Conservation (phyloP, 1,284 basidiomycete species). For the Puccinia hordei region DNA sequence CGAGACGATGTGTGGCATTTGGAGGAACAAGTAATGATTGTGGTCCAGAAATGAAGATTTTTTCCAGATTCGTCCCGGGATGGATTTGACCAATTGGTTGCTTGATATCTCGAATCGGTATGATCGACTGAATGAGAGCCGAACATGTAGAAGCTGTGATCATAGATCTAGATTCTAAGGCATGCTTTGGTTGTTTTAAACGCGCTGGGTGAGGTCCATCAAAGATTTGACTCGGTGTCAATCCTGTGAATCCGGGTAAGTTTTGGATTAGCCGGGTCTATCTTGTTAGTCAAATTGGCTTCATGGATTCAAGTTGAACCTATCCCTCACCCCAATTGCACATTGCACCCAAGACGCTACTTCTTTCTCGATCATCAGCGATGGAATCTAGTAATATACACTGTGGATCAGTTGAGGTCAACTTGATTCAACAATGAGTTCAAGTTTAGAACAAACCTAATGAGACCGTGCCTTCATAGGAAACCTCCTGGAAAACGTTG, state of each 20-base stretch:
- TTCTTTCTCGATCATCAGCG: constrained; percentile 76
- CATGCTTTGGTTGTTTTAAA: constrained; percentile 61
- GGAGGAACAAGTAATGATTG: constrained; percentile 48
- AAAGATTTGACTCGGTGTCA: constrained; percentile 88
- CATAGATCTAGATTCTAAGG: constrained; percentile 50
- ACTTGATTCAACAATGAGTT: constrained; percentile 61
- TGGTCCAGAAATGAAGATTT: constrained; percentile 36
- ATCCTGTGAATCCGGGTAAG: constrained; percentile 63
- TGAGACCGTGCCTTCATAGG: constrained; percentile 70
- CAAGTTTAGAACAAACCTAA: constrained; percentile 61
- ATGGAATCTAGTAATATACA: constrained; percentile 65
- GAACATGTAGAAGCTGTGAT: constrained; percentile 40
- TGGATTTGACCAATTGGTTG: constrained; percentile 48
- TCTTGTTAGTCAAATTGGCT: neutral
- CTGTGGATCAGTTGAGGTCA: constrained; percentile 17
- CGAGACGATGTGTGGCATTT: constrained; percentile 60
- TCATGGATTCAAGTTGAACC: neutral
- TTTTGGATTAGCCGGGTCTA: constrained; percentile 40
- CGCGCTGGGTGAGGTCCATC: constrained; percentile 75
- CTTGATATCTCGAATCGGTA: constrained; percentile 45
- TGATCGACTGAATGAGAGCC: constrained; percentile 52
- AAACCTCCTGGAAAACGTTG: constrained; percentile 91
- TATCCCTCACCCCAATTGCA: constrained; percentile 45
- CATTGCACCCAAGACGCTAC: constrained; percentile 50
- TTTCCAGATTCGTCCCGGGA: constrained; percentile 29